Evolutionary conservation across 2,329 filamentous ascomycete genomes (phyloP), one percentile per base, ranked within the genome.

Genomic region (Colletotrichum sidae): DNA sequence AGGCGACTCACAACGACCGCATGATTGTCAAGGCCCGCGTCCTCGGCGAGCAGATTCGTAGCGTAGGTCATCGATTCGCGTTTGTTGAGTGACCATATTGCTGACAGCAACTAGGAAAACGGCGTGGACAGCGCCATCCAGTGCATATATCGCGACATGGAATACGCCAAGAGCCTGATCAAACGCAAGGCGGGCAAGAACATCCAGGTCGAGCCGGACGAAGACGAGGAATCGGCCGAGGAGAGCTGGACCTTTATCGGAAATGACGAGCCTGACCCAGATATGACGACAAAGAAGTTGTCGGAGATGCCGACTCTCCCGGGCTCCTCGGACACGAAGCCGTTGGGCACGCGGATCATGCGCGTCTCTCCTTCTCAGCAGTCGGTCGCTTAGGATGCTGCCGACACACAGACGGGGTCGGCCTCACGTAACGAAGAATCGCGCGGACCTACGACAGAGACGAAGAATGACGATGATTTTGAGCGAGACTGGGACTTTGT

Each of bases 211-310:
- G 76, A 78, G 46, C 82, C 79, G 15, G 82, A 86, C 44, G 83
- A 87, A 54, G 80, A 85, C 11, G 80, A 79, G 50, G 89, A 89
- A 38, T 89, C 90, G 11, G 90, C 91, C 67, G 90, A 92, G 72
- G 93, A 96, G 75, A 92, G 90, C 74, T 98, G 94, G 95, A 97
- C 94, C 0, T 93, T 97, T 77, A 86, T 97, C 17, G 93, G 92
- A 6, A 80, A 77, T 37, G 81, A 81, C 57, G 82, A 83, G 67
- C 79, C 79, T 0, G 81, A 84, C 51, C 77, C 80, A 1, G 81
- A 83, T 13, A 76, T 77, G 15, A 71, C 78, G 49, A 81, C 78
- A 12, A 78, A 77, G 73, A 78, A 77, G 60, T 69, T 82, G 55
- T 72, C 69, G 33, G 70, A 70, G 11, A 67, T 70, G 53, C 60